Evolutionary conservation across 495 filamentous ascomycete species (phyloP).

Genomic region (Astrothelium subdiscretum): DNA sequence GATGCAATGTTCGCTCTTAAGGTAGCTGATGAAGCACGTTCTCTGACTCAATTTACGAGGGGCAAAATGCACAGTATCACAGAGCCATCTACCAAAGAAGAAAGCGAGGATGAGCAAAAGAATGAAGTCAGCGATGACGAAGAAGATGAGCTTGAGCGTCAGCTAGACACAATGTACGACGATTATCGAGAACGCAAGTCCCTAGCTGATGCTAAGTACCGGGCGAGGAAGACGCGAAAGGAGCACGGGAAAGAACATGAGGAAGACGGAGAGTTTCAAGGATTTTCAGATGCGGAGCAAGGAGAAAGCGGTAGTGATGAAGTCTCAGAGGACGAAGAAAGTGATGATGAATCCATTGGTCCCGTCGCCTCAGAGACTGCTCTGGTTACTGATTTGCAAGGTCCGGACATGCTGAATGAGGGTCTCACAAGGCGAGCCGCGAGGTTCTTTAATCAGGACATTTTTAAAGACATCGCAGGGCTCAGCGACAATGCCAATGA

Average conservation of each 20-base stretch:
- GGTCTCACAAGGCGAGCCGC: conserved; percentile 71
- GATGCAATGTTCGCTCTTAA: conserved; percentile 78
- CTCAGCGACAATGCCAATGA: conserved; percentile 40
- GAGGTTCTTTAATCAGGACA: conserved; percentile 88
- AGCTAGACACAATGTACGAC: conserved; percentile 78
- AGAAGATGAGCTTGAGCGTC: conserved; percentile 64
- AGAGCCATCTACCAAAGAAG: conserved; percentile 36
- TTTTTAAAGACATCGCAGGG: conserved; percentile 71
- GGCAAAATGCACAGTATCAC: conserved; percentile 60
- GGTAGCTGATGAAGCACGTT: conserved; percentile 60
- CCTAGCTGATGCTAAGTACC: conserved; percentile 69
- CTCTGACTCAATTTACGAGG: conserved; percentile 55
- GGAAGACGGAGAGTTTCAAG: conserved; percentile 86
- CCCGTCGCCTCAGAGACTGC: conserved; percentile 30
- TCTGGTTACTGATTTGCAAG: conserved; percentile 43
- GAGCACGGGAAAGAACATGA: conserved; percentile 76
- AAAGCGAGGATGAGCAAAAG: conserved; percentile 46
- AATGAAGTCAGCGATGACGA: conserved; percentile 62
- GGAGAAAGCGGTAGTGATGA: conserved; percentile 27
- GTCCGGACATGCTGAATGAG: conserved; percentile 30
- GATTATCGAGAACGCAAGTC: conserved; percentile 71
- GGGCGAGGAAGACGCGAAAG: conserved; percentile 76
- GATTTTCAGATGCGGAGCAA: conserved; percentile 48
- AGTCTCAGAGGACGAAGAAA: conserved; percentile 34
- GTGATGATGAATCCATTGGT: conserved; percentile 43